A percentile compares a stretch with the other conserved stretches of the same genome.
These are phyloP conservation scores for Boletus reticuloceps DNA, from an alignment of 768 basidiomycete species.

Conservation along the genomic window DNA sequence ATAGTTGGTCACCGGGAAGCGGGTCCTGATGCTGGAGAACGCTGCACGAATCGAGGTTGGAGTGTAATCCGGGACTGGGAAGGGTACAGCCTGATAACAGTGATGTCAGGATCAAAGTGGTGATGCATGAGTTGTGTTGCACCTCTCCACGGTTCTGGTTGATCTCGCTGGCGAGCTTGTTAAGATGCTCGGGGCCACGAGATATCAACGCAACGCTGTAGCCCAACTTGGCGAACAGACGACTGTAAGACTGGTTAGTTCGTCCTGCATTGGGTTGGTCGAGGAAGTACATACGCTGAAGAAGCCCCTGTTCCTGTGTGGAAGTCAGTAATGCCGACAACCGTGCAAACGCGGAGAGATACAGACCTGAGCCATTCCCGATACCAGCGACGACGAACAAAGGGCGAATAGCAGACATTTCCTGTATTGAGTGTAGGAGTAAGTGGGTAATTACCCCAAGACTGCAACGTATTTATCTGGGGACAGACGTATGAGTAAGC, in stretches of 20 bases:
- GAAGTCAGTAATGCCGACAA: neutral
- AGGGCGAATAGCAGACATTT: conserved; percentile 39
- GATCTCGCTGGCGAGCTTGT: conserved; percentile 53
- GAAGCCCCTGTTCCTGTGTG: conserved; percentile 54
- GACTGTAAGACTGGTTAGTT: conserved; percentile 35
- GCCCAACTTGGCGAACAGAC: conserved; percentile 57
- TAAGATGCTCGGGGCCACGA: conserved; percentile 50
- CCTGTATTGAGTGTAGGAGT: neutral
- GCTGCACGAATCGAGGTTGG: conserved; percentile 49
- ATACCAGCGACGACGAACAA: conserved; percentile 60
- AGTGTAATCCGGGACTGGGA: conserved; percentile 52
- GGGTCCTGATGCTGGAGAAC: conserved; percentile 45
- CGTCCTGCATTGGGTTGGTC: neutral
- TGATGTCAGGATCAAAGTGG: neutral
- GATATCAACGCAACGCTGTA: conserved; percentile 69
- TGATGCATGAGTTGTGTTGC: conserved; percentile 5
- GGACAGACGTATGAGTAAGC: conserved; percentile 20
- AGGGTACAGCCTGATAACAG: conserved; percentile 49
- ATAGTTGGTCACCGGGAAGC: conserved; percentile 46
- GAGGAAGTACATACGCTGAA: conserved; percentile 44
- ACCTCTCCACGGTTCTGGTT: conserved; percentile 60
- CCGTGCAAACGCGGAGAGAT: neutral
- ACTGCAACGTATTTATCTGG: conserved; percentile 5
- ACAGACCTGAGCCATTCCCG: conserved; percentile 39
- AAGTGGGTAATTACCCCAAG: neutral